Conservation (phyloP, 768 basidiomycete species). For the Psilocybe cubensis region DNA sequence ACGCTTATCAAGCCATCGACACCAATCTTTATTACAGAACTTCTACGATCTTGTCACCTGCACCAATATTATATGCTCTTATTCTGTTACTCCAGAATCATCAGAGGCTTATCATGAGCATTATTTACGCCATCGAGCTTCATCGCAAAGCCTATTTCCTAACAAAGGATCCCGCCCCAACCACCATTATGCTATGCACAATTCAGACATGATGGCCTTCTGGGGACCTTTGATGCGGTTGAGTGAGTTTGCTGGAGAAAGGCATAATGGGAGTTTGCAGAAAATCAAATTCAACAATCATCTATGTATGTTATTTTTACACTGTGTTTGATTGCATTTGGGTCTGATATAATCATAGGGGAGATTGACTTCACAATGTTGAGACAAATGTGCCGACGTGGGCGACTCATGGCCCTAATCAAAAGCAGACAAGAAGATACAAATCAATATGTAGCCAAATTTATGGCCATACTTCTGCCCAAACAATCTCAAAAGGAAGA, state of each 20-base stretch:
- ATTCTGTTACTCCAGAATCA: conserved; percentile 7
- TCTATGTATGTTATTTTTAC: conserved; percentile 18
- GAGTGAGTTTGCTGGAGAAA: conserved; percentile 21
- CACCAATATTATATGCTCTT: conserved; percentile 24
- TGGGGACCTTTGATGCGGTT: conserved; percentile 22
- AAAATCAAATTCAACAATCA: conserved; percentile 24
- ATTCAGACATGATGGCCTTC: conserved; percentile 16
- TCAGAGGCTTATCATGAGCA: conserved; percentile 17
- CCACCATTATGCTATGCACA: conserved; percentile 30
- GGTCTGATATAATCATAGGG: too few species aligned
- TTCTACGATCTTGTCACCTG: conserved; percentile 23
- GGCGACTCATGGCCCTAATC: conserved; percentile 11
- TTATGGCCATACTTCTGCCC: too few species aligned
- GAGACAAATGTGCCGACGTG: conserved; percentile 18
- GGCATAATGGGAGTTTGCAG: conserved; percentile 22
- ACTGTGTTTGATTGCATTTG: too few species aligned
- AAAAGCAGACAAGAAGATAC: not conserved
- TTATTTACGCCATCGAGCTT: conserved; percentile 23
- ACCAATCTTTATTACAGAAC: conserved; percentile 14
- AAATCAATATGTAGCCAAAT: too few species aligned
- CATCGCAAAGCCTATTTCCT: conserved; percentile 19
- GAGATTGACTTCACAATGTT: conserved; percentile 28
- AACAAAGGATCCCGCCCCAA: conserved; percentile 20
- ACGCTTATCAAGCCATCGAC: not conserved
- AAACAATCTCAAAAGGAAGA: too few species aligned